A percentile compares a stretch with the other conserved stretches of the same genome.
These are phyloP conservation scores for Schoenoplectus triqueter DNA, from an alignment of 202 grass and related monocot species.

Conservation along the genomic window DNA sequence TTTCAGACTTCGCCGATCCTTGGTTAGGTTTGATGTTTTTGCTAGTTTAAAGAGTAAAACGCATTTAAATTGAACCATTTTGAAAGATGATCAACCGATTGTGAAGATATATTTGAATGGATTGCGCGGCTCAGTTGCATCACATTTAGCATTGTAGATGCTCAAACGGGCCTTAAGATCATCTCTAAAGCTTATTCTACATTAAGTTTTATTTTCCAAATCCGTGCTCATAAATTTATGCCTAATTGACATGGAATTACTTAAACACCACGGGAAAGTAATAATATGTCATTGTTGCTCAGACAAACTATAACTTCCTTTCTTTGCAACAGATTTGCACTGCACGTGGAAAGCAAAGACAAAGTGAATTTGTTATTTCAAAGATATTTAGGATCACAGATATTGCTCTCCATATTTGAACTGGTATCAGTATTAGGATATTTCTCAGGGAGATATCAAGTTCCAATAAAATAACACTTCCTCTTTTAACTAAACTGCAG, in stretches of 20 bases:
- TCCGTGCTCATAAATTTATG: neutral
- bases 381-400: neutral
- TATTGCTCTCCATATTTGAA: neutral
- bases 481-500: neutral
- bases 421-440: constrained; percentile 3
- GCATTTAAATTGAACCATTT: neutral
- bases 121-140: neutral
- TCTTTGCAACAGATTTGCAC: neutral
- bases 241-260: neutral
- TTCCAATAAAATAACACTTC: neutral
- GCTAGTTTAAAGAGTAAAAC: neutral
- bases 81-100: neutral
- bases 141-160: neutral
- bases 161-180: neutral
- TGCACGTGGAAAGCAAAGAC: neutral
- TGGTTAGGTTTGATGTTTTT: constrained; percentile 1
- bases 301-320: neutral
- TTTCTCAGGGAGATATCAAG: neutral
- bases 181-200: neutral
- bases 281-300: constrained; percentile 8
- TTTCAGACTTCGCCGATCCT: neutral
- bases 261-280: neutral
- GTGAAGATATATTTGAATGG: neutral
- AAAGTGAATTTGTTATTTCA: constrained; percentile 3
- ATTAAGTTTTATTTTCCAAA: neutral